These are phyloP conservation scores for Meyerozyma sp. DNA, from an alignment of 1,139 yeast genomes.

Conservation along the genomic window DNA sequence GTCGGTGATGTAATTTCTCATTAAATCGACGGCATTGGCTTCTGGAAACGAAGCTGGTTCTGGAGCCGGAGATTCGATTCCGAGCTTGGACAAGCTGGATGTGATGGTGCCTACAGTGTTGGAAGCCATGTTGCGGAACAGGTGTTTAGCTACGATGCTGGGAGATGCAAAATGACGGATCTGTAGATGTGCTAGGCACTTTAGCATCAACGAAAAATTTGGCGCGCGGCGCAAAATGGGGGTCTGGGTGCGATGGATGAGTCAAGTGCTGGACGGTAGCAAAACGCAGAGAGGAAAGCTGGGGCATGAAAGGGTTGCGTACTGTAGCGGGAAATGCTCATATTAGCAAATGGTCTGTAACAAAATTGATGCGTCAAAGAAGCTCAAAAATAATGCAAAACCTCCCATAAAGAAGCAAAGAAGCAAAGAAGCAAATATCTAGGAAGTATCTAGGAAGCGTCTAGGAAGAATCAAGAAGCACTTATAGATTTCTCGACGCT, in stretches of 20 bases:
- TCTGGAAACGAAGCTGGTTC: slow-evolving; percentile 54
- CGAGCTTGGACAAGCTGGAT: slow-evolving; percentile 30
- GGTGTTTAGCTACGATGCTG: neutral
- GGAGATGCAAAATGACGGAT: neutral
- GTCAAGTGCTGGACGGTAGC: neutral
- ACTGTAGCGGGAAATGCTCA: neutral
- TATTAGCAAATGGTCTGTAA: neutral
- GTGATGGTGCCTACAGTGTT: slow-evolving; percentile 26
- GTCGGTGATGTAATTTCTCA: slow-evolving; percentile 83
- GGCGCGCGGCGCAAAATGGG: neutral
- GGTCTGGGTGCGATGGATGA: slow-evolving; percentile 1
- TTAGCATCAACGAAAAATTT: slow-evolving; percentile 1
- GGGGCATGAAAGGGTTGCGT: neutral
- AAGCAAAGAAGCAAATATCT: too few species aligned
- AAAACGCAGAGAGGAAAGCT: neutral
- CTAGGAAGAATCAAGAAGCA: too few species aligned
- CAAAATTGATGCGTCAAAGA: too few species aligned
- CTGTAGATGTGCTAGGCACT: slow-evolving; percentile 4
- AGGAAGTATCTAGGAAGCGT: neutral
- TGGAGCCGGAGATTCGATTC: slow-evolving; percentile 26
- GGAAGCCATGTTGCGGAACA: slow-evolving; percentile 3
- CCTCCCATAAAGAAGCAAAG: too few species aligned
- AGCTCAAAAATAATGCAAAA: too few species aligned
- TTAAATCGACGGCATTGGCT: slow-evolving; percentile 69
- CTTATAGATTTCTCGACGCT: too few species aligned